Base-by-base conservation (phyloP, 164 flowering plant genomes). In the Berberis thunbergii region DNA sequence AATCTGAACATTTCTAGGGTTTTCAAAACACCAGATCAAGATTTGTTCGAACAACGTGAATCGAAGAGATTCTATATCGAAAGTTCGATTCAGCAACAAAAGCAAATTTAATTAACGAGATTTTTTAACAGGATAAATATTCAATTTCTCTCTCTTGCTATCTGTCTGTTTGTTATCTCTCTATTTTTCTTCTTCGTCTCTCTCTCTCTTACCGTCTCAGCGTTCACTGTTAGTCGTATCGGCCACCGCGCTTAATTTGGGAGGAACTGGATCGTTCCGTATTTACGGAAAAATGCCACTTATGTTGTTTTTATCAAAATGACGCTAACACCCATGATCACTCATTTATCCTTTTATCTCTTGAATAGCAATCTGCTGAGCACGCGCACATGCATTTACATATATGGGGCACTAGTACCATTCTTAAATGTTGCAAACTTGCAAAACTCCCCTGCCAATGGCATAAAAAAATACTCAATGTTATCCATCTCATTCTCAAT, bases 1-100 rank as follows among this genome's bases (percentile, higher is more conserved):
- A 68, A 74, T 52, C 72, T 74, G 39, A 72, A 73, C 72, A 76
- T 78, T 45, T 12, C 52, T 41, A 48, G 53, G 61, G 46, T 41
- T 61, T 60, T 50, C 42, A 58, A 62, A 62, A 10, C 43, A 43
- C 7, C 68, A 63, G 61, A 60, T 53, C 49, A 42, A 11, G 8
- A 41, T 42, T 42, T 45, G 26, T 26, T 26, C 26, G 26, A 26
- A 26, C 26, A 26, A 26, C 26, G 26, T 26, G 26, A 26, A 26
- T 26, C 0, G 26, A 26, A 26, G 26, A 26, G 26, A 26, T 4
- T 46, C 8, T 46, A 3, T 50, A 50, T 8, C 54, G 8, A 5
- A 8, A 3, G 2, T 8, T 8, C 54, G 8, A 5, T 50, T 50
- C 12, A 9, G 11, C 3, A 3, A 50, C 2, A 50, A 55, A 26